Base-by-base conservation (phyloP, 108 stramenopile species). In the Mayamaea pseudoterrestris region DNA sequence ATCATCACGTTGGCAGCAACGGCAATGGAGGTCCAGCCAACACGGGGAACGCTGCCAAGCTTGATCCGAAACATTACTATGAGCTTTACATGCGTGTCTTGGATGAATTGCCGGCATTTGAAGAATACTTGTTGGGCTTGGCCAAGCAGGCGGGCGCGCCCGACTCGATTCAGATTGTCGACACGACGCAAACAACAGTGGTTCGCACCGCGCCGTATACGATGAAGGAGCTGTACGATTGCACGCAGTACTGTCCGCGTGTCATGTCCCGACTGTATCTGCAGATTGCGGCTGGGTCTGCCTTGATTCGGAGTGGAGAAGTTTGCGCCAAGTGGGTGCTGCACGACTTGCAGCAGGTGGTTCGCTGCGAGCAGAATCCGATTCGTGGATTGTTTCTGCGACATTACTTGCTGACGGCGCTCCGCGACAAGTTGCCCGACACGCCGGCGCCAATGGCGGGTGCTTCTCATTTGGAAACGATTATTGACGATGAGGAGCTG, bases 291-390 rank as follows among this genome's bases (percentile, higher is more conserved):
- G 93, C 90, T 18, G 98, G 92, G 5, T 63, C 79, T 16, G 93
- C 93, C n/a, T 81, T 94, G 54, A 94, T 98, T 67, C 80, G 80
- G 25, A 69, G 70, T 18, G 72, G 80, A 21, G 77, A 91, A 45
- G 68, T 60, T 12, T 63, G 67, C 8, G 69, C 76, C 5, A 66
- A 65, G 13, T 89, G 81, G 55, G 88, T 99, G 7, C 71, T 99
- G 59, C 67, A 88, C 37, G 98, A 99, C 62, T 53, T 99, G 30
- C 74, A 84, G 21, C 88, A 97, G 65, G 93, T 93, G 55, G 79
- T 87, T 56, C 95, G 95, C 57, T 96, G 97, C 45, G 98, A 98
- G 16, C 98, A 99, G 61, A 95, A 95, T 58, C 98, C 98, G 4
- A 86, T 94, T 55, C 69, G 98, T 16, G 98, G 98, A 41, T 72